Conservation (phyloP, 768 basidiomycete genomes). For the Ramaria sp. region DNA sequence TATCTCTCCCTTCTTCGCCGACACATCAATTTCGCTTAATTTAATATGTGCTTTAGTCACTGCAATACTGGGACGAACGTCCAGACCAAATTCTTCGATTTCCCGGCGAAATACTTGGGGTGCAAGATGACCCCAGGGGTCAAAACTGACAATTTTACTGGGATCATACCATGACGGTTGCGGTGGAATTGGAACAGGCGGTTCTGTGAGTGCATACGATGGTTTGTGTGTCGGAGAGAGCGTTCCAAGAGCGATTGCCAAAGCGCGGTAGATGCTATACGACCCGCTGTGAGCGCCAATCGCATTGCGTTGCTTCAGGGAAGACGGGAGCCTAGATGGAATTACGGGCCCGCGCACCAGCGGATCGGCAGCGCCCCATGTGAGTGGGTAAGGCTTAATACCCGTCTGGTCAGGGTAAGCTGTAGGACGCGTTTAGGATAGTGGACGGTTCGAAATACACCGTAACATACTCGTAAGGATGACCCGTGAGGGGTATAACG, state of each 20-base stretch:
- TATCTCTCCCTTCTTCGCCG: slow-evolving; percentile 60
- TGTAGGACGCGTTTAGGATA: slow-evolving; percentile 14
- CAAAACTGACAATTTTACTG: slow-evolving; percentile 80
- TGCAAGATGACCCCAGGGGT: slow-evolving; percentile 88
- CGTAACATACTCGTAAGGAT: slow-evolving; percentile 68
- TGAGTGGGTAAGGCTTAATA: slow-evolving; percentile 65
- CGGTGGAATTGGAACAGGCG: slow-evolving; percentile 68
- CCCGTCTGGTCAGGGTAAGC: slow-evolving; percentile 92
- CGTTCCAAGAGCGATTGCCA: slow-evolving; percentile 84
- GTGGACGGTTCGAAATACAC: not conserved
- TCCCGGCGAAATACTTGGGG: slow-evolving; percentile 58
- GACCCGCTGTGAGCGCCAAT: slow-evolving; percentile 90
- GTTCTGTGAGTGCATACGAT: slow-evolving; percentile 74
- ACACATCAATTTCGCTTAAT: slow-evolving; percentile 84
- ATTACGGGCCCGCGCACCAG: slow-evolving; percentile 73
- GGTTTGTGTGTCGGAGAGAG: slow-evolving; percentile 73
- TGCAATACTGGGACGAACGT: slow-evolving; percentile 86
- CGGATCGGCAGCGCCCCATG: slow-evolving; percentile 69
- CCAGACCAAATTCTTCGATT: slow-evolving; percentile 55
- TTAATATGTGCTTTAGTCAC: slow-evolving; percentile 92
- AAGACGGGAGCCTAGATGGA: slow-evolving; percentile 71
- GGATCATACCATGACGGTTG: slow-evolving; percentile 70
- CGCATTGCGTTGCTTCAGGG: slow-evolving; percentile 86
- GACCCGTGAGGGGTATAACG: slow-evolving; percentile 74
- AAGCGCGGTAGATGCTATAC: slow-evolving; percentile 90